phyloP scores from a whole-genome alignment of 306 rosid species.

The Prunus kanzakura region DNA sequence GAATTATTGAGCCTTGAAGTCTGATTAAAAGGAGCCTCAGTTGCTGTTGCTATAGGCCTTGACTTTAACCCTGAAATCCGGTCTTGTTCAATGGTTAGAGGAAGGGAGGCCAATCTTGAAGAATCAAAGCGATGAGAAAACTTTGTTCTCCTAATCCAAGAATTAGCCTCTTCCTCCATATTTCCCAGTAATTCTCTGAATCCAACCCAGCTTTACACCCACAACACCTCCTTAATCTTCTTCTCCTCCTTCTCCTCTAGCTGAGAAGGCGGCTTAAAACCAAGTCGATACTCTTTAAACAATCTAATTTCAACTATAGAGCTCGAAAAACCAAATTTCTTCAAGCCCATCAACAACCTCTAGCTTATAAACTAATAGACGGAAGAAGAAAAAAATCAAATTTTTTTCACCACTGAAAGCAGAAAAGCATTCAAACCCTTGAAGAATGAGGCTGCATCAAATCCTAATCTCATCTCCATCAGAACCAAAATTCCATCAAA shows the following conservation, averaged over 20 bases:
- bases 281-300: conserved; percentile 19
- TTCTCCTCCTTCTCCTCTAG: conserved; percentile 2
- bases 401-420: conserved; percentile 24
- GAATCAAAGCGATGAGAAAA: conserved; percentile 86
- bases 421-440: conserved; percentile 38
- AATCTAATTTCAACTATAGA: conserved; percentile 12
- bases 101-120: conserved; percentile 37
- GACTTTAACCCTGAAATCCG: conserved; percentile 42
- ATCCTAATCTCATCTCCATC: conserved; percentile 43
- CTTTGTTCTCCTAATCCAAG: conserved; percentile 86
- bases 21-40: conserved; percentile 17
- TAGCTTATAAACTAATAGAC: conserved; percentile 1
- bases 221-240: conserved; percentile 25
- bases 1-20: conserved; percentile 15
- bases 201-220: conserved; percentile 20
- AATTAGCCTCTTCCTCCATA: conserved; percentile 66
- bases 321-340: conserved; percentile 29
- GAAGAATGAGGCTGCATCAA: conserved; percentile 33
- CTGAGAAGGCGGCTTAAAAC: conserved; percentile 35
- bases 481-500: conserved; percentile 29
- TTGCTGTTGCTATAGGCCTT: conserved; percentile 21
- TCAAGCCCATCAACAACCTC: conserved; percentile 39
- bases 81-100: conserved; percentile 32
- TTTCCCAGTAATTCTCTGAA: conserved; percentile 16
- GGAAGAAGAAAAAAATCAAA: conserved; percentile 18